Conservation (phyloP, 805 yeast species). For the Nakazawaea peltata region DNA sequence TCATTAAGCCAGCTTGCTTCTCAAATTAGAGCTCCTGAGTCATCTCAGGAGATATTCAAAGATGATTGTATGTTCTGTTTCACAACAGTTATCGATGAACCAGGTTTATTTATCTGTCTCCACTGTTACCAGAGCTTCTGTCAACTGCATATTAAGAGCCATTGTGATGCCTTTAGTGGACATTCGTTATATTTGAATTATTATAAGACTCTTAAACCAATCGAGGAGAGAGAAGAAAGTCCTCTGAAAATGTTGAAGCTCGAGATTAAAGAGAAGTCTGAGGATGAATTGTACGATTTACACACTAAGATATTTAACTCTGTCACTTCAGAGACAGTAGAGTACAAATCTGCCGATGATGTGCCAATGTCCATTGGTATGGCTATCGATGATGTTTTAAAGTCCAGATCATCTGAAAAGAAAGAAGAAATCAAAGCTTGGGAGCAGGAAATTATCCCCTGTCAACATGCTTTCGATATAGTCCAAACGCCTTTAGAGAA, state of each 20-base stretch:
- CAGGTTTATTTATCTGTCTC: constrained; percentile 73
- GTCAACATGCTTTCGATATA: constrained; percentile 65
- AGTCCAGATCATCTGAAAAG: constrained; percentile 49
- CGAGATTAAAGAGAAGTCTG: constrained; percentile 56
- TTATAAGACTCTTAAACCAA: constrained; percentile 40
- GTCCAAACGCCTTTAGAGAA: constrained; percentile 24
- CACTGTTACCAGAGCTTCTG: constrained; percentile 66
- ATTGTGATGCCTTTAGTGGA: constrained; percentile 34
- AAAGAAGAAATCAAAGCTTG: constrained; percentile 77
- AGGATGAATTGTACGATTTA: constrained; percentile 53
- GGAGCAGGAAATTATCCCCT: constrained; percentile 81
- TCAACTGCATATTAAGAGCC: constrained; percentile 51
- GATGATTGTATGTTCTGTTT: constrained; percentile 90
- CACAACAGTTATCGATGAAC: constrained; percentile 47
- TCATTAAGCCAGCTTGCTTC: too few species aligned
- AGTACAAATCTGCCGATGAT: constrained; percentile 16
- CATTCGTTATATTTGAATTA: constrained; percentile 58
- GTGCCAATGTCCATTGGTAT: constrained; percentile 21
- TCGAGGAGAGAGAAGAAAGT: constrained; percentile 19
- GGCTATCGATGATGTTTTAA: constrained; percentile 36
- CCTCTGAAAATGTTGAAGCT: constrained; percentile 50
- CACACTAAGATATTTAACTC: constrained; percentile 32
- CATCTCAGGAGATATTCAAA: too few species aligned
- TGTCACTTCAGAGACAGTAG: constrained; percentile 18
- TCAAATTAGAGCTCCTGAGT: too few species aligned